Percentiles rank a stretch among this genome's conserved stretches.
Conservation (phyloP, 768 basidiomycete species). For the Auriscalpium orientale region DNA sequence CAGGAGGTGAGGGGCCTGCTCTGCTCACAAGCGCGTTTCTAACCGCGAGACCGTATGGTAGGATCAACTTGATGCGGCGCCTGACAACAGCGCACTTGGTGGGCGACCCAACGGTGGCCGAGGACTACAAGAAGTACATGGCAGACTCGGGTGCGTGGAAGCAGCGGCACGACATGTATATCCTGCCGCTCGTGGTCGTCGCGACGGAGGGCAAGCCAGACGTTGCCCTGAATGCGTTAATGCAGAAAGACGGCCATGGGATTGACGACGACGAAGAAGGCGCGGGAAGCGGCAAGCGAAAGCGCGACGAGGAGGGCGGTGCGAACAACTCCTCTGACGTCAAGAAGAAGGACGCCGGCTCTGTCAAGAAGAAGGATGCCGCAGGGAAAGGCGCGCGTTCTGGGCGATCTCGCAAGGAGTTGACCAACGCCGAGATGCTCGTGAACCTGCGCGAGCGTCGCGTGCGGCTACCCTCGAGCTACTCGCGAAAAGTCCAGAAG, state of each 20-base stretch:
- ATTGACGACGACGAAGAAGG: neutral
- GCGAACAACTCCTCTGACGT: neutral
- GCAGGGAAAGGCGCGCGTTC: neutral
- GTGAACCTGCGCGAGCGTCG: neutral
- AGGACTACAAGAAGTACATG: neutral
- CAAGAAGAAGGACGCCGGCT: neutral
- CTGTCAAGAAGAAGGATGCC: neutral
- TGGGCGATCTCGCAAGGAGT: neutral
- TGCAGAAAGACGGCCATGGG: neutral
- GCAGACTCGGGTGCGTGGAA: neutral
- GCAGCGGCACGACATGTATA: neutral
- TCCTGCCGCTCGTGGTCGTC: neutral
- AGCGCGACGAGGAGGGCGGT: neutral
- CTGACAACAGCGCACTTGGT: neutral
- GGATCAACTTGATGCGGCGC: neutral
- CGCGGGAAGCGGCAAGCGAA: neutral
- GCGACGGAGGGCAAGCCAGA: neutral
- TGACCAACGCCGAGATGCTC: neutral
- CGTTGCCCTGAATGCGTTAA: fast-evolving
- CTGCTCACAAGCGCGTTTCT: neutral
- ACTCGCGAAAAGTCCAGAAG: too few relatives aligned
- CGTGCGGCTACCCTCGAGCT: too few relatives aligned
- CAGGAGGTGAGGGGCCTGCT: neutral
- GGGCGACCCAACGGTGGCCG: neutral
- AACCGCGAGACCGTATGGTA: neutral